These are phyloP conservation scores for Hypsizygus ulmarius DNA, from an alignment of 1,284 basidiomycete species.

Conservation along the genomic window DNA sequence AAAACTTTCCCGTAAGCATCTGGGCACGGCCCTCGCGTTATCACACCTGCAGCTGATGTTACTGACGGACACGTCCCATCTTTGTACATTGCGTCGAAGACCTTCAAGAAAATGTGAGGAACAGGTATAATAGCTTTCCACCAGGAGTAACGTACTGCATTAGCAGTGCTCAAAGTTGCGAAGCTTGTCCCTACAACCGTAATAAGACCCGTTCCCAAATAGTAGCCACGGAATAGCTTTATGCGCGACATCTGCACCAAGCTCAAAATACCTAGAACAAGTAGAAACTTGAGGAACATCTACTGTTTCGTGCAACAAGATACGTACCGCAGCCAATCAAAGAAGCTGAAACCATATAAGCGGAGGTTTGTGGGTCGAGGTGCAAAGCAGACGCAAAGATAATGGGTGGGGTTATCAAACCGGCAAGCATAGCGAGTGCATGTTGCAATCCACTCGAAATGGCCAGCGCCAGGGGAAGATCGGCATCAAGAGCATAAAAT, in stretches of 20 bases:
- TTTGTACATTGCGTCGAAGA: conserved; percentile 71
- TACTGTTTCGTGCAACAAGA: neutral
- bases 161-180: conserved; percentile 74
- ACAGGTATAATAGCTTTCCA: too few species aligned
- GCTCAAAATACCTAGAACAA: conserved; percentile 60
- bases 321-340: conserved; percentile 70
- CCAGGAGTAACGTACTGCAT: conserved; percentile 44
- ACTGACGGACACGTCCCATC: conserved; percentile 75
- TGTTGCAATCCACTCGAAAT: conserved; percentile 74
- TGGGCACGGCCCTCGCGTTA: conserved; percentile 65
- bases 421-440: conserved; percentile 79
- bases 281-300: neutral
- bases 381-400: conserved; percentile 69
- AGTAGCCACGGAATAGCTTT: conserved; percentile 57
- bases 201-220: conserved; percentile 76
- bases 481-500: conserved; percentile 70
- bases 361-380: conserved; percentile 53
- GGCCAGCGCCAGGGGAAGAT: conserved; percentile 68
- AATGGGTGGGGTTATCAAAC: conserved; percentile 75
- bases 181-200: conserved; percentile 88
- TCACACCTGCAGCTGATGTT: conserved; percentile 55
- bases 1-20: conserved; percentile 79
- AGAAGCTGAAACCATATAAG: conserved; percentile 82
- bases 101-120: conserved; percentile 27
- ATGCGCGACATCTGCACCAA: conserved; percentile 74